A percentile compares a stretch with the other conserved stretches of the same genome.
These are phyloP conservation scores for Parastagonospora avenae DNA, from an alignment of 2,329 filamentous ascomycete genomes.

Conservation along the genomic window DNA sequence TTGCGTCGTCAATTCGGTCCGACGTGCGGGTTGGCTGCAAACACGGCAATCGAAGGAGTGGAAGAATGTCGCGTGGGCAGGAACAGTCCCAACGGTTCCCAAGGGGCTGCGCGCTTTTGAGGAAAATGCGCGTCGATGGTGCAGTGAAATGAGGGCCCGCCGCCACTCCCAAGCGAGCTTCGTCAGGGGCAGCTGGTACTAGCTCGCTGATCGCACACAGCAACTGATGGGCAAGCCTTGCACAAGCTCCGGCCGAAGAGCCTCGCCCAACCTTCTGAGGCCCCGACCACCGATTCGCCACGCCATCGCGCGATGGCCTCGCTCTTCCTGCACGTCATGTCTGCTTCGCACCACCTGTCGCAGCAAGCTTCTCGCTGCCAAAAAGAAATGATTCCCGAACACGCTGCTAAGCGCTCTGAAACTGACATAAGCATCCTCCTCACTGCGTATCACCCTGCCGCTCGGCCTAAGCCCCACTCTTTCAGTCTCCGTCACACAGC, in stretches of 20 bases:
- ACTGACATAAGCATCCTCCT: constrained; percentile 2
- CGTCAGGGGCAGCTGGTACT: constrained; percentile 10
- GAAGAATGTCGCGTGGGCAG: background rate
- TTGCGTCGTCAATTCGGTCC: background rate
- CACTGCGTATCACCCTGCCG: background rate
- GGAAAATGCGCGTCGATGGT: background rate
- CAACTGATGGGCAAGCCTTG: no score
- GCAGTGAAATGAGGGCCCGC: constrained; percentile 29
- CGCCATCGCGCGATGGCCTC: constrained; percentile 1
- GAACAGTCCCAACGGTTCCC: background rate
- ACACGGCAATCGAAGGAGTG: background rate
- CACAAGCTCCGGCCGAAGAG: background rate
- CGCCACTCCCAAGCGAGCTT: constrained; percentile 17
- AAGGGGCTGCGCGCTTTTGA: background rate
- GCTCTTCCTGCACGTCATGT: constrained; percentile 3
- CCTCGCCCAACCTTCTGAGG: constrained; percentile 12
- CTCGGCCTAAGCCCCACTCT: constrained; percentile 2
- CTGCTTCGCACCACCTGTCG: background rate
- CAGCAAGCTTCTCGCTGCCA: constrained; percentile 1
- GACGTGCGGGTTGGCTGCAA: background rate
- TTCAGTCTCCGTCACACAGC: background rate
- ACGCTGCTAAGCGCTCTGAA: background rate
- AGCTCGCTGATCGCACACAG: no score
- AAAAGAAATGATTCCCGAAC: background rate
- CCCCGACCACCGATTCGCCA: constrained; percentile 1